Evolutionary conservation across 139 green algal genomes (phyloP), one percentile per base, ranked within the genome.

Genomic region (Coelastrella sp.): DNA sequence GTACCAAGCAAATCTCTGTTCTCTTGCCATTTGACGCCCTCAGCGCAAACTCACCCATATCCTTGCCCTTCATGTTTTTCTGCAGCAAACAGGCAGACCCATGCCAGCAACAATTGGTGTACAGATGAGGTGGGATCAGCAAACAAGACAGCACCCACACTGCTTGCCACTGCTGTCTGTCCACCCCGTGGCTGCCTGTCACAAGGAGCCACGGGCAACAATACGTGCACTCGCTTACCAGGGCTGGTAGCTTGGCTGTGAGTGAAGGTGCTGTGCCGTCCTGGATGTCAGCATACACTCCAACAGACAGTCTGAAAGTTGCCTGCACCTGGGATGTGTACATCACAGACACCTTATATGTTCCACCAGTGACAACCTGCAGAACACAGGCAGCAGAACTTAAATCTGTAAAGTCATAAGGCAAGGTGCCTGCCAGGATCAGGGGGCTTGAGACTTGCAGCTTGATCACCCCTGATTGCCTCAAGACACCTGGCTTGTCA

Each of bases 261-360:
- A 80, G 65, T 24, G 49, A 57, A 8, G 17, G 49, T 22, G 84
- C 84, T 35, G 56, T 65, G 15, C 49, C 68, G 9, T 49, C 84
- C 68, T 81, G 8, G 68, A 88, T 88, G 9, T 81, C 24, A 17
- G 20, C 63, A 72, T 88, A 81, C 7, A 57, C 17, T 8, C 84
- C 84, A 7, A 81, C 66, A 24, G 66, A 88, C 84, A 88, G 56
- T 68, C n/a, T 80, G 84, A 88, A 88, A 6, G 12, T 68, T 20
- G 84, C 84, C 84, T 88, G 84, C 20, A 81, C 68, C 49, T 88
- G 35, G 9, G 49, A 72, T 12, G 68, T 88, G 84, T 88, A 88
- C 49, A 88, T 70, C 9, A 88, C 12, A 9, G 61, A 35, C 35
- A 88, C 68, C 70, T 59, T 75, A 49, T 88, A 88, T 22, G 8